Conservation (phyloP, 345 rosid genomes). For the Citrus sinensis region DNA sequence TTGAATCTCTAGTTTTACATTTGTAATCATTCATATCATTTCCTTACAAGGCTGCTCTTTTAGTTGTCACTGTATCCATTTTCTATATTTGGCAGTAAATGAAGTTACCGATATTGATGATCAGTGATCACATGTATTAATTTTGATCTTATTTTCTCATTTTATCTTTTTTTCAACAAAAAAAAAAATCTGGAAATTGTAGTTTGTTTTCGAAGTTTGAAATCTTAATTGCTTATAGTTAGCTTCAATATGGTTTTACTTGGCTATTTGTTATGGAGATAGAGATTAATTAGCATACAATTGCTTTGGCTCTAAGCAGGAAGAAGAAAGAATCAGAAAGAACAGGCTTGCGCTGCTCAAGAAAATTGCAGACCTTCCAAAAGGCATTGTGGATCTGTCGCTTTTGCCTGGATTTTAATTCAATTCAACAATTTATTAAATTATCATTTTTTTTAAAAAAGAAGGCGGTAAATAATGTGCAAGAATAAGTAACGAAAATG, state of each 20-base stretch:
- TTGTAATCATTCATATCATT: not conserved
- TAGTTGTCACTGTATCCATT: no score
- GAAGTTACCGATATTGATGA: no score
- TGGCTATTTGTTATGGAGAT: not conserved
- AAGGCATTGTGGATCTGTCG: constrained; percentile 72
- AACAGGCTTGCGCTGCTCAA: constrained; percentile 80
- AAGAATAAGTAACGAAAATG: not conserved
- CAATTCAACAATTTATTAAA: not conserved
- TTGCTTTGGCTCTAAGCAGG: constrained; percentile 39
- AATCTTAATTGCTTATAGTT: not conserved
- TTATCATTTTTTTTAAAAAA: not conserved
- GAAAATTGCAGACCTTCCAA: constrained; percentile 72
- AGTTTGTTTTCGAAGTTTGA: not conserved
- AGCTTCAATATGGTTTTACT: not conserved
- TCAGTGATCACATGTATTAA: not conserved
- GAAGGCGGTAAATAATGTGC: not conserved
- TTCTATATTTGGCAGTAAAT: no score
- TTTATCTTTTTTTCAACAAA: not conserved
- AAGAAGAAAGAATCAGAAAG: constrained; percentile 62
- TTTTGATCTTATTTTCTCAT: not conserved
- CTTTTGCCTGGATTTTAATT: constrained; percentile 76
- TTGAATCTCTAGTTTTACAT: not conserved
- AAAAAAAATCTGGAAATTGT: not conserved
- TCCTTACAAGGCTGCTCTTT: no score
- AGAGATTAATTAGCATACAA: not conserved